Base-by-base conservation (phyloP, 2,329 filamentous ascomycete species). In the Elsinoe ampelina region DNA sequence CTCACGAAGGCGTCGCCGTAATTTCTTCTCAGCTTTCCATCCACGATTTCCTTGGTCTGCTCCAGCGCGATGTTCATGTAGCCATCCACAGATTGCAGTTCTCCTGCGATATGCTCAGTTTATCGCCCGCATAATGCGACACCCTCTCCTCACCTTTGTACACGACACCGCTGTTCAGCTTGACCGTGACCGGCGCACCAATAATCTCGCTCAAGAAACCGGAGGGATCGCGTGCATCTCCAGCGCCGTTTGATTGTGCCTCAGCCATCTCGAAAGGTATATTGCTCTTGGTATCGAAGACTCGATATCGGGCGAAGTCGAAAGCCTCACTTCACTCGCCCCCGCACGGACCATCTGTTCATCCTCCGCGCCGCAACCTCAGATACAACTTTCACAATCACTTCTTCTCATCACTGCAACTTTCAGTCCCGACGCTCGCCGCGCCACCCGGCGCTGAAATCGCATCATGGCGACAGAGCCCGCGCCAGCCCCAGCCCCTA, bases 51-150 rank as follows among this genome's bases (percentile, higher is more conserved):
- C 62, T 89, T 85, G 17, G 90, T 95, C 75, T 95, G 93, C 73
- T 98, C 93, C 30, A 98, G 81, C 11, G 93, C 92, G 70, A 98
- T 96, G 75, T 98, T 98, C 93, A 98, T 98, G 75, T 97, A 98
- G 54, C 93, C 93, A 72, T 98, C 93, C 51, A 98, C 92, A 0
- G 91, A 95, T 71, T 97, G 91, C 36, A 97, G 80, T 70, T 96
- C 90, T 64, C 93, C 92, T 96, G 61, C 15, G 32, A 15, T 26
- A 12, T 3, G 43, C n/a, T 60, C 35, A 55, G 52, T 5, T 6
- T 39, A 59, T 51, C 35, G 42, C 13, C 1, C 13, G n/a, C 30
- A 10, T 36, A 11, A 26, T 13, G 5, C 20, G n/a, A 4, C 13
- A 1, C 17, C 15, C 41, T 12, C 45, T 4, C 52, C 63, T 38